Base-by-base conservation (phyloP, 2,329 filamentous ascomycete genomes). In the Penicillium psychrosexuale region DNA sequence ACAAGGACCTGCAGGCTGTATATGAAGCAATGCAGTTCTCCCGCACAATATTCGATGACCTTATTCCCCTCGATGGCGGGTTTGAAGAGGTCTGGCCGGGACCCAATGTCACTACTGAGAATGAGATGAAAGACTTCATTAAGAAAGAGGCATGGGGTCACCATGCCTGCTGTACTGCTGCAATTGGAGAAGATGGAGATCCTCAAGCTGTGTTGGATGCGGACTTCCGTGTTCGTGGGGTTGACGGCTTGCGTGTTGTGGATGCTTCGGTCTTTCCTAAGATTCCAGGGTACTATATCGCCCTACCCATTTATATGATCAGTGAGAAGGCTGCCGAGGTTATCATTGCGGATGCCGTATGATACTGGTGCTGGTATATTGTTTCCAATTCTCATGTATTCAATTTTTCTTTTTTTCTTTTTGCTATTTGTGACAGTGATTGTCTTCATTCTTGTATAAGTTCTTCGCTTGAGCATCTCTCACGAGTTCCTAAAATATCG, bases 241-340 rank as follows among this genome's bases (percentile, higher is more conserved):
- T 83, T 0, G 69, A 78, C 2, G 79, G 80, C 0, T 66, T 87
- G 51, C 73, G 84, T 34, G 84, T 86, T 5, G 84, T 87, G 0
- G 84, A 87, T 71, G 83, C 83, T 0, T 80, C 77, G 27, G 74
- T 81, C 1, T 86, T 82, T 57, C 81, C 82, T 1, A 75, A 75
- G 58, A 82, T 81, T 55, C 81, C 81, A 0, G 83, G 82, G 59
- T 79, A 74, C 56, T 83, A 81, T 60, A 74, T 79, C n/a, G 75
- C 77, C 9, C 65, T 80, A 2, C 75, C 81, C 0, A 77, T 78
- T 1, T 83, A 83, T 61, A 83, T 86, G 67, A 72, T 82, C 8
- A 78, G 78, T 8, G 82, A 87, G 74, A 87, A 86, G 74, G 84
- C 84, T 1, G 80, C 82, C 0, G 82, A 85, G 64, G 78, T 78